phyloP scores from a whole-genome alignment of 257 asterid genomes.

The Solanum virginianum region DNA sequence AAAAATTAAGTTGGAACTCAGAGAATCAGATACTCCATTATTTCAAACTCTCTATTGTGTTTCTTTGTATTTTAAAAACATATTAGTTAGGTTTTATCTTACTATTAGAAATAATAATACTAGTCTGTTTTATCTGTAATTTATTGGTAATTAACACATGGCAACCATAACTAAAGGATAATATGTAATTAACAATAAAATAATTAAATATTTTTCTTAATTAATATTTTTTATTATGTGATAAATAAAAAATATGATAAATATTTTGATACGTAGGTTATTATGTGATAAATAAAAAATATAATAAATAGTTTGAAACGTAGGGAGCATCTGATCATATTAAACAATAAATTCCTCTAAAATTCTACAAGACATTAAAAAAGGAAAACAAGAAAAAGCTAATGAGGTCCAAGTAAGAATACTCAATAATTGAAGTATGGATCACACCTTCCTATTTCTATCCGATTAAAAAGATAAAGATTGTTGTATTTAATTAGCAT shows the following conservation, averaged over 20 bases:
- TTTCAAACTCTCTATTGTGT: too few relatives aligned
- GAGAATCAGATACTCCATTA: too few relatives aligned
- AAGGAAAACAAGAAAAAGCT: neutral
- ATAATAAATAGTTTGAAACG: neutral
- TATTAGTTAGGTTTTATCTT: too few relatives aligned
- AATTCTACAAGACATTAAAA: neutral
- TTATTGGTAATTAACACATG: neutral
- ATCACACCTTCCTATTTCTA: constrained; percentile 7
- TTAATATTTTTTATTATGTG: neutral
- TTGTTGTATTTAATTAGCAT: neutral
- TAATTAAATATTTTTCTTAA: neutral
- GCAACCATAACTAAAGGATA: neutral
- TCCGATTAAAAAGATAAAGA: neutral
- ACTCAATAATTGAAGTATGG: constrained; percentile 1
- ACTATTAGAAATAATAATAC: neutral
- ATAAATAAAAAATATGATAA: neutral
- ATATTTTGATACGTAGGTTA: neutral
- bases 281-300: neutral
- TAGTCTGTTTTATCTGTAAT: neutral
- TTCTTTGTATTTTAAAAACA: neutral
- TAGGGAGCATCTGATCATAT: neutral
- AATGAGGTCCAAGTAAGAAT: constrained; percentile 19
- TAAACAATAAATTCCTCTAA: neutral
- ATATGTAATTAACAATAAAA: neutral
- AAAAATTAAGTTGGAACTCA: neutral